A percentile compares a stretch with the other conserved stretches of the same genome.
Evolutionary conservation across 2,329 filamentous ascomycete genomes (phyloP).

Genomic region (Daldinia sp.): DNA sequence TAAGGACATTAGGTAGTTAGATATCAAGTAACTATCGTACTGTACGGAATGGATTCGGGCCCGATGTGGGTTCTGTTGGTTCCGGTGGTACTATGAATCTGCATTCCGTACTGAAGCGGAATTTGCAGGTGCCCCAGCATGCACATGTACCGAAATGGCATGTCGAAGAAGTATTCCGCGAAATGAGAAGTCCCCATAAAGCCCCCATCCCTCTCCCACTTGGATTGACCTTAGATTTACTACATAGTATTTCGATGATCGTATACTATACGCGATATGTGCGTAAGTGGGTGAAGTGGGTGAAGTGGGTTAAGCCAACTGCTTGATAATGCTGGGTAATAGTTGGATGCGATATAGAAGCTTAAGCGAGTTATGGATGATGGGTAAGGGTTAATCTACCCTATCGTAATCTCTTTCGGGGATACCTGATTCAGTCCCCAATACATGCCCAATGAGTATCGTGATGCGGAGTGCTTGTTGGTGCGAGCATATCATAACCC

Average conservation of each 20-base stretch:
- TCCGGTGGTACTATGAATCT: background rate
- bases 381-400: constrained; percentile 13
- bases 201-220: background rate
- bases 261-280: background rate
- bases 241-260: background rate
- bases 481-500: constrained; percentile 3
- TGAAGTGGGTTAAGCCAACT: background rate
- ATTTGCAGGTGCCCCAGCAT: background rate
- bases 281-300: background rate
- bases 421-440: background rate
- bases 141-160: constrained; percentile 9
- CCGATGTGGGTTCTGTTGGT: background rate
- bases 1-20: background rate
- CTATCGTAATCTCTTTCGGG: background rate
- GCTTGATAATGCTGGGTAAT: background rate
- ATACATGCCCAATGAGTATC: background rate
- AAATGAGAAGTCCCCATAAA: constrained; percentile 5
- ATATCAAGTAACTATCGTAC: background rate
- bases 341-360: constrained; percentile 6
- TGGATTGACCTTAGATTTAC: constrained; percentile 5
- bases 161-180: constrained; percentile 2
- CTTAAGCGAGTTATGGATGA: constrained; percentile 1
- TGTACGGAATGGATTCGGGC: background rate
- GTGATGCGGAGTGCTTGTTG: constrained; percentile 6
- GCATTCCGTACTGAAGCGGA: background rate